Base-by-base conservation (phyloP, 2,329 filamentous ascomycete genomes). In the Cercospora nicotianae region DNA sequence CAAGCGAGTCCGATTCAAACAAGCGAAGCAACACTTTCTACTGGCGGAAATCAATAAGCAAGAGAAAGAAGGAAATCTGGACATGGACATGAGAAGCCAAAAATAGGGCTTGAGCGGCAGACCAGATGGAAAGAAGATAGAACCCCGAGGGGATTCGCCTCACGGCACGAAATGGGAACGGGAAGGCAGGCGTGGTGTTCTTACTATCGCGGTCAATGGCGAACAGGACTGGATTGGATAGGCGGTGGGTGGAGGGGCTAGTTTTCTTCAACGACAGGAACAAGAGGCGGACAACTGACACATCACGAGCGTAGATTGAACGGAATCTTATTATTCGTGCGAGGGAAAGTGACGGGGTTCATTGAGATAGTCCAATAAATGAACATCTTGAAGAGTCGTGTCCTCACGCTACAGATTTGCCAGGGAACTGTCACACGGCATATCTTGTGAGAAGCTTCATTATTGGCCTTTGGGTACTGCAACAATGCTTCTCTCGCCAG, bases 141-240 rank as follows among this genome's bases (percentile, higher is more conserved):
- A 30, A 30, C 39, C 45, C 48, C 36, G 63, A 51, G 45, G 45
- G 45, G 12, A 57, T 13, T 39, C 42, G 62, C 63, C 66, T 68
- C 66, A 65, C 63, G 66, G 66, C 66, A 63, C 33, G 62, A 57
- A 63, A 68, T 31, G 60, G 45, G 36, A 39, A 42, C 16, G 36
- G 36, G 16, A 42, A 42, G 12, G 33, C 31, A 13, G 12, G 36
- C 36, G 9, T 42, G 6, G 36, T n/a, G 6, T 42, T 42, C 36
- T 42, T 42, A 36, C 31, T 36, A n/a, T 6, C 6, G 16, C 16
- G 16, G 36, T 42, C 36, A n/a, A 23, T 23, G 18, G 23, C 36
- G 18, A 31, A 48, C 33, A 36, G 30, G 42, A 39, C 20, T n/a
- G 33, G 23, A 51, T 16, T 60, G 33, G 26, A 53, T 39, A 6